A percentile compares a stretch with the other conserved stretches of the same genome.
Conservation (phyloP, 441 rosid genomes). For the Bruguiera hainesii region DNA sequence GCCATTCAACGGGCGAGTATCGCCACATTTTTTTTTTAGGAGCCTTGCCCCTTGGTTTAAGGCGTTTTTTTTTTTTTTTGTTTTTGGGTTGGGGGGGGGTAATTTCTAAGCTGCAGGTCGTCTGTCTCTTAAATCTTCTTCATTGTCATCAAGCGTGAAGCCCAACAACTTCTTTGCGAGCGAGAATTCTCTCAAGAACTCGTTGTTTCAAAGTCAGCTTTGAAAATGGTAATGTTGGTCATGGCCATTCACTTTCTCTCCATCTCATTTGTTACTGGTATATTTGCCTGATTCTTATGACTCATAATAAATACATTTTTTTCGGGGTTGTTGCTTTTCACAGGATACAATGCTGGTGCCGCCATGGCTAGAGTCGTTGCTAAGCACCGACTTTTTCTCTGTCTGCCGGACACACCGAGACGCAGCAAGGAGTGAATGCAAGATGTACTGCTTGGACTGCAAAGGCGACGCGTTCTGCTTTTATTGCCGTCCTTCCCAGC, state of each 20-base stretch:
- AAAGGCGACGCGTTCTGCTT: constrained; percentile 55
- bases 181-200: constrained; percentile 6
- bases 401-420: constrained; percentile 49
- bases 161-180: not conserved
- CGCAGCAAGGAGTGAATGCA: constrained; percentile 59
- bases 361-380: constrained; percentile 62
- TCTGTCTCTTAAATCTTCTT: not conserved
- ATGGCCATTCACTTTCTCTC: not conserved
- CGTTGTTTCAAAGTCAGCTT: constrained; percentile 17
- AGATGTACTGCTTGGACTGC: constrained; percentile 68
- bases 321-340: not conserved
- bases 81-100: not conserved
- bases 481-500: constrained; percentile 65
- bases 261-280: too few relatives aligned
- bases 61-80: constrained; percentile 30
- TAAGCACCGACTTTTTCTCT: constrained; percentile 49
- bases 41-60: constrained; percentile 27
- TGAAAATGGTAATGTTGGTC: constrained; percentile 26
- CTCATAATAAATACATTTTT: not conserved
- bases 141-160: not conserved
- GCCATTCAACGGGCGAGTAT: constrained; percentile 20
- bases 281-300: not conserved
- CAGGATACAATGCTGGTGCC: constrained; percentile 42
- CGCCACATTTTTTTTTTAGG: constrained; percentile 23
- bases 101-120: constrained; percentile 40